Base-by-base conservation (phyloP, 352 stramenopile genomes). In the Phytophthora vignae region DNA sequence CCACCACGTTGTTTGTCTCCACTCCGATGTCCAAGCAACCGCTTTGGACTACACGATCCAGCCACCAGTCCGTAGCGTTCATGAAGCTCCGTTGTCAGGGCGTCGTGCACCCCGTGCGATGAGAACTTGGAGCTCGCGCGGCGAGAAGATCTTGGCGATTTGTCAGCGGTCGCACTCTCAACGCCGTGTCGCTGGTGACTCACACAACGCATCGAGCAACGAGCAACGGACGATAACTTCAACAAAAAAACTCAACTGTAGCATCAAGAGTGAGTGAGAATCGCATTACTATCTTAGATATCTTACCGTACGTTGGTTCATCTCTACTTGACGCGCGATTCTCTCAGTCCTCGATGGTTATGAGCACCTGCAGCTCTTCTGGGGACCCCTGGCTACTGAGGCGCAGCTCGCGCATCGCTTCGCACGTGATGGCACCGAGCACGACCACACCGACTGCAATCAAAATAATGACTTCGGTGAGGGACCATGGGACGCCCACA, bases 381-480 rank as follows among this genome's bases (percentile, higher is more conserved):
- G 56, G 17, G 19, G 62, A 71, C 25, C 58, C 60, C 44, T 63
- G 62, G 42, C 59, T 76, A 48, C 29, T 75, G n/a, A 71, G 49
- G n/a, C 36, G 69, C 27, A 83, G 63, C 55, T 81, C 69, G 0
- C 69, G 73, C 40, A 81, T 67, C 21, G 68, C 74, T 57, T 81
- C 60, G 36, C 69, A 77, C 7, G 65, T 79, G 38, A 83, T 83
- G 46, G 69, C 62, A 27, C 46, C 59, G 15, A 83, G 55, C 27
- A 81, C 27, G 22, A 69, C 12, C 1, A 80, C 44, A 33, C 76
- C 73, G 38, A 83, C 44, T 9, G 73, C 66, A 27, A 81, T 42
- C 11, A 83, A 48, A 19, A 73, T 29, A 15, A 76, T 62, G 8
- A 83, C 73, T 50, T 78, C 74, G 33, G 50, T 64, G 8, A 83